Conservation (phyloP, 208 protist genomes). For the Trypanosomatidae sp. region DNA sequence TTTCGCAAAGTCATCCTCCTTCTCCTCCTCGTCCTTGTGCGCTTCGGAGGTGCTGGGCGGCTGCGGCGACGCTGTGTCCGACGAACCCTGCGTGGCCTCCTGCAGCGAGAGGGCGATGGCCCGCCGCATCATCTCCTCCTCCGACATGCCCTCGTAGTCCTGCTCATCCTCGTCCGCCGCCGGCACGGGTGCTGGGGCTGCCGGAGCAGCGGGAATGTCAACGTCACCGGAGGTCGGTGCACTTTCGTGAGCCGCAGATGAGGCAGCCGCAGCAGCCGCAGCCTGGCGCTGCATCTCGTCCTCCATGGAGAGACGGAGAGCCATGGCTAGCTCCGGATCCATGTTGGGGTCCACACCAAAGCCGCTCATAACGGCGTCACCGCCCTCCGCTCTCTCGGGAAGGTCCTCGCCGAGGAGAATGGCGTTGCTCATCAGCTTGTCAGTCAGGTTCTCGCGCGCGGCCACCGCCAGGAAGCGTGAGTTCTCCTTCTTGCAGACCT, state of each 20-base stretch:
- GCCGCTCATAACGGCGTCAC: constrained; percentile 25
- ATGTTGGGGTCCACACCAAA: constrained; percentile 92
- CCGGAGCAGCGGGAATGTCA: constrained; percentile 5
- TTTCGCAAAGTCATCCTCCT: constrained; percentile 31
- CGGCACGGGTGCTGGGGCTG: constrained; percentile 2
- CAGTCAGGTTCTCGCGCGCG: constrained; percentile 83
- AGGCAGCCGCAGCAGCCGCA: constrained; percentile 41
- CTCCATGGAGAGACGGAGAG: constrained; percentile 94
- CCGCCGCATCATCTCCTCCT: constrained; percentile 84
- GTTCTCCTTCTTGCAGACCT: constrained; percentile 85
- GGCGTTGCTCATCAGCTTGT: constrained; percentile 90
- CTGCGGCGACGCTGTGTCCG: background rate
- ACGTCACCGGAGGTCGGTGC: constrained; percentile 5
- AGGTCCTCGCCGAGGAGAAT: constrained; percentile 77
- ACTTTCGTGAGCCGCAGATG: constrained; percentile 22
- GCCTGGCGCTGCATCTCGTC: constrained; percentile 92
- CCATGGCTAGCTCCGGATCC: constrained; percentile 96
- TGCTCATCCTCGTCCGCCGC: constrained; percentile 9
- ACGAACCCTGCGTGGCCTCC: constrained; percentile 27
- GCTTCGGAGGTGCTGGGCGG: constrained; percentile 1
- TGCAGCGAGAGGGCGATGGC: constrained; percentile 84
- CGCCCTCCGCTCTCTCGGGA: constrained; percentile 18
- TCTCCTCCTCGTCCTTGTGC: constrained; percentile 36
- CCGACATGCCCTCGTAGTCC: constrained; percentile 65
- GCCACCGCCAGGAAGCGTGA: constrained; percentile 88